Evolutionary conservation across 176 grass and related monocot species (phyloP), one percentile per base, ranked within the genome.

Genomic region (Musa troglodytarum): DNA sequence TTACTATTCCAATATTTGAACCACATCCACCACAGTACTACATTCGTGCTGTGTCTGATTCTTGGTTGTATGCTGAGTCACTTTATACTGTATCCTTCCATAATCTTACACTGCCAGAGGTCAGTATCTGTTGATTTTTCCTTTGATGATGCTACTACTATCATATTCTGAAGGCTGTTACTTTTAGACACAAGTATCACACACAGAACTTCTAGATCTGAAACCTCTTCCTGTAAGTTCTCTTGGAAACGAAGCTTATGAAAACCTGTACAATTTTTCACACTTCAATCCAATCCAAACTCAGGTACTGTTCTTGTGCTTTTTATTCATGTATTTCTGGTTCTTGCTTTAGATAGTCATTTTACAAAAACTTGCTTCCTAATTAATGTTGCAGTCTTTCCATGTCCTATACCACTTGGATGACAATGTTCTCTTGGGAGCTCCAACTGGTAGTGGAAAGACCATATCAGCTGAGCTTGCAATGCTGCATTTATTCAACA

Each of bases 271-370:
- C 73, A 93, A 80, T 76, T 97, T 97, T 83, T 93, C 94, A 52
- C 94, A 97, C 86, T 97, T 97, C 82, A 97, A 97, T 75, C 94
- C 94, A 5, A 97, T 97, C 79, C 94, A 97, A 84, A 97, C 90
- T 81, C 90, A 97, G 88, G 86, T 89, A 57, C 28, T 34, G 34
- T 56, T 54, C 34, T 53, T 53, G 5, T 56, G 34, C 34, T 43
- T 43, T 43, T 16, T 69, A 11, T 50, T 53, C 13, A n/a, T n/a
- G 14, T 62, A 20, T 61, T 61, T 62, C 23, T 63, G 26, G 25
- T 10, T 56, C 10, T 56, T 25, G 53, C 54, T 43, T 71, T 72
- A 12, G 82, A 69, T 17, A 52, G 49, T 64, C 68, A 80, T 69
- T 64, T 81, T 54, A 69, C 53, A 16, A 12, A 8, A 51, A 13